phyloP scores from a whole-genome alignment of 257 asterid genomes.

The Mitragyna speciosa region DNA sequence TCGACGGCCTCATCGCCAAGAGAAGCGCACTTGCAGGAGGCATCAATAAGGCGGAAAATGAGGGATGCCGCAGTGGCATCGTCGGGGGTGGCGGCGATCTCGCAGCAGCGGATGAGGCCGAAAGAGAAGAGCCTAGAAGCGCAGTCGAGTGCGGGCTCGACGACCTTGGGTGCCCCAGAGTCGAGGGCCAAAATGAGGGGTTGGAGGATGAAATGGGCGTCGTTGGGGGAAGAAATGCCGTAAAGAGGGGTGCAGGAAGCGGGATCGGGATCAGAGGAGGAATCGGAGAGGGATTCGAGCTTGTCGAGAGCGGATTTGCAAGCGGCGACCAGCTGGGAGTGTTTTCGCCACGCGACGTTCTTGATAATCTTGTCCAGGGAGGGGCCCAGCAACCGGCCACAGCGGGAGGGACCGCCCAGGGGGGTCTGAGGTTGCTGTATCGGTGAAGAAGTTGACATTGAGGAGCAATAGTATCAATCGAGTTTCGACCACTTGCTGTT shows the following conservation, averaged over 20 bases:
- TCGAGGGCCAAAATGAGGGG: slow-evolving; percentile 76
- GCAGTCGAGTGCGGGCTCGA: slow-evolving; percentile 94
- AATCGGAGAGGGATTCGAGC: slow-evolving; percentile 69
- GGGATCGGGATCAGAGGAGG: slow-evolving; percentile 59
- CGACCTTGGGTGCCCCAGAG: slow-evolving; percentile 81
- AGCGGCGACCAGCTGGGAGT: slow-evolving; percentile 82
- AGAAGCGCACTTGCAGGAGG: slow-evolving; percentile 72
- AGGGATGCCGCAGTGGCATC: slow-evolving; percentile 29
- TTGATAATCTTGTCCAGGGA: slow-evolving; percentile 92
- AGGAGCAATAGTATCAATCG: background rate
- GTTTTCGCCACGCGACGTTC: slow-evolving; percentile 97
- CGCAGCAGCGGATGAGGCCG: slow-evolving; percentile 72
- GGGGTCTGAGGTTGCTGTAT: slow-evolving; percentile 53
- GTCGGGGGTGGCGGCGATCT: slow-evolving; percentile 36
- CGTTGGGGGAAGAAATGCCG: slow-evolving; percentile 66
- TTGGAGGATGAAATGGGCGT: slow-evolving; percentile 65
- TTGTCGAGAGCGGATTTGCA: slow-evolving; percentile 92
- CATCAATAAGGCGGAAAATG: slow-evolving; percentile 65
- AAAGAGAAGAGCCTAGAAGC: slow-evolving; percentile 71
- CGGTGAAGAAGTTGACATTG: slow-evolving; percentile 15
- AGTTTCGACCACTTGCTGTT: no score
- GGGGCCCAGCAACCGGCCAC: slow-evolving; percentile 96
- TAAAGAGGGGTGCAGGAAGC: slow-evolving; percentile 78
- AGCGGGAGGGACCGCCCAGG: slow-evolving; percentile 90
- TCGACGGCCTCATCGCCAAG: slow-evolving; percentile 74